Percentiles rank a stretch among this genome's conserved stretches.
Conservation (phyloP, 345 rosid genomes). For the Pistacia integerrima region DNA sequence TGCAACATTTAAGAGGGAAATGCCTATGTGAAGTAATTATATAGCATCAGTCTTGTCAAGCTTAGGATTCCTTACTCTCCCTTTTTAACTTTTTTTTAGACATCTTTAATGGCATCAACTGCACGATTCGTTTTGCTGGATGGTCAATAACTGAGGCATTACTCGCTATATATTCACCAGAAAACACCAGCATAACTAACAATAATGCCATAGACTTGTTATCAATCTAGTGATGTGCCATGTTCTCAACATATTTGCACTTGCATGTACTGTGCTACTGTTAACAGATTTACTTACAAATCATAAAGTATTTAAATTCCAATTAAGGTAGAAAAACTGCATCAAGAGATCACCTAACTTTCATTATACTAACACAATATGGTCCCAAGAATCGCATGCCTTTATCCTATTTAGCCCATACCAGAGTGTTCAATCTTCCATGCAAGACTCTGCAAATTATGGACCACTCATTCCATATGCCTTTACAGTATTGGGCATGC, state of each 20-base stretch:
- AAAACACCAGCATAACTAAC: constrained; percentile 27
- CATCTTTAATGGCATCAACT: constrained; percentile 10
- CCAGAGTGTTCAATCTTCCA: constrained; percentile 10
- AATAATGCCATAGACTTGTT: constrained; percentile 8
- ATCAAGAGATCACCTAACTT: background rate
- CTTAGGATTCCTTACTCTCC: constrained; percentile 36
- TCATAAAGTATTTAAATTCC: background rate
- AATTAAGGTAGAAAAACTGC: background rate
- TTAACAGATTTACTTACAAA: too few relatives aligned
- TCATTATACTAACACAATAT: background rate
- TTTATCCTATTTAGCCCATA: constrained; percentile 14
- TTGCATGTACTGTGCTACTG: too few relatives aligned
- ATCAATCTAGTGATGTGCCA: constrained; percentile 1
- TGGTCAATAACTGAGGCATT: constrained; percentile 15
- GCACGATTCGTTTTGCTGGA: constrained; percentile 23
- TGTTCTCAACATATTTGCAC: constrained; percentile 7
- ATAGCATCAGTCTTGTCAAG: constrained; percentile 22
- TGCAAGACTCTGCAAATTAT: constrained; percentile 19
- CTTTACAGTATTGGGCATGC: constrained; percentile 1
- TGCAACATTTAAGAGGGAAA: constrained; percentile 9
- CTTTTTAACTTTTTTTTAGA: constrained; percentile 28
- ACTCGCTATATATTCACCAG: background rate
- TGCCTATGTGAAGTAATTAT: constrained; percentile 25
- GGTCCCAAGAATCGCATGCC: constrained; percentile 19
- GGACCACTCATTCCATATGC: constrained; percentile 21